Evolutionary conservation across 768 basidiomycete genomes (phyloP).

Genomic region (Macrolepiota fuliginosa): DNA sequence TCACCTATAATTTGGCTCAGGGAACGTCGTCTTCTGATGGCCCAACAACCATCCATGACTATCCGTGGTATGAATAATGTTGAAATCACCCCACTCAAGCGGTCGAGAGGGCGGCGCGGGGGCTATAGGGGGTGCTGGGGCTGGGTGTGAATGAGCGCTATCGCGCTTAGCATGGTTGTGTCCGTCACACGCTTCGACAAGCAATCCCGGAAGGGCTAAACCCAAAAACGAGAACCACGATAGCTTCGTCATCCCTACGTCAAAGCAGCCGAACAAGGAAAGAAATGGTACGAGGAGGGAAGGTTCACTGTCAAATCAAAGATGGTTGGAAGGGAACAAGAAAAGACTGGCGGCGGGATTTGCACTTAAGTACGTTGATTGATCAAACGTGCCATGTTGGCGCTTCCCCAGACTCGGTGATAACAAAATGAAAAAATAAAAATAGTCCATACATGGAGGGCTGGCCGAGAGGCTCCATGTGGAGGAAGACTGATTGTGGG

Average conservation of each 20-base stretch:
- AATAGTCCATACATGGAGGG: not conserved
- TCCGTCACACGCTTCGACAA: conserved; percentile 3
- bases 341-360: no score
- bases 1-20: conserved; percentile 68
- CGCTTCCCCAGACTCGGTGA: not conserved
- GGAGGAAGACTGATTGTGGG: not conserved
- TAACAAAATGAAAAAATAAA: not conserved
- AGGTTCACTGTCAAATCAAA: not conserved
- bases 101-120: conserved; percentile 60
- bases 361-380: no score
- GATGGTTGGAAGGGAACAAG: not conserved
- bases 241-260: not conserved
- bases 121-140: conserved; percentile 37
- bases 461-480: not conserved
- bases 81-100: conserved; percentile 87
- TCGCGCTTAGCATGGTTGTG: conserved; percentile 5
- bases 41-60: conserved; percentile 73
- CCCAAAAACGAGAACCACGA: not conserved
- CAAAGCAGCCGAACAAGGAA: not conserved
- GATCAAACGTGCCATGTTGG: no score
- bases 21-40: conserved; percentile 70
- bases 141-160: conserved; percentile 26
- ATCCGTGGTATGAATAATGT: conserved; percentile 85
- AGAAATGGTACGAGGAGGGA: not conserved
- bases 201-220: not conserved